Base-by-base conservation (phyloP, 768 basidiomycete species). In the Tylopilus subfusipes region DNA sequence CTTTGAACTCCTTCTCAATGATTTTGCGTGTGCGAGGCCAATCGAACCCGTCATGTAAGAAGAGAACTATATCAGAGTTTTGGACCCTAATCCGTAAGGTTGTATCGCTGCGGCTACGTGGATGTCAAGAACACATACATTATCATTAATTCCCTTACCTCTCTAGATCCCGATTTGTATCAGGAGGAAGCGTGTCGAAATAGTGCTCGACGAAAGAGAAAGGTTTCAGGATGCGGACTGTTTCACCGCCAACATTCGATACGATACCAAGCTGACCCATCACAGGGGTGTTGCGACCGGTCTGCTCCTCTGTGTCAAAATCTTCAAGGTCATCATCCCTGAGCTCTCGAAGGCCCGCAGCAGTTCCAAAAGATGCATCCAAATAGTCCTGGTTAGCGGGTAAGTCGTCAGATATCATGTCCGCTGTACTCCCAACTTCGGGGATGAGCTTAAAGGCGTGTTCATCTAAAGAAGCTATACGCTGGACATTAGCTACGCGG, bases 21-120 rank as follows among this genome's bases (percentile, higher is more conserved):
- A 82, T 82, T 71, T 80, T 86, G 30, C 96, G 85, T 4, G 97
- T 99, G 45, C 78, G 78, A 2, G 67, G 71, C 95, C 97, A 99
- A 67, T 99, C 97, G 63, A 94, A 99, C 2, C 97, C 97, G 53
- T 94, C 92, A 65, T 97, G 90, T 4, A 99, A 78, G 48, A 85
- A 79, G 22, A 98, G 63, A 1, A 79, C 79, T 45, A 89, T 68
- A 59, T 89, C 79, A 50, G 82, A 83, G 40, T 88, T 72, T 40
- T 79, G 75, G 5, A 91, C 62, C 24, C 83, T 78, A 53, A 88
- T 63, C 27, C 73, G 78, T n/a, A 84, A 55, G 24, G 67, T 75
- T 9, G 80, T 79, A 30, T 80, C 78, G 12, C 76, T 78, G 27
- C 68, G 61, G 42, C 80, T 83, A 49, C 5, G 33, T 47, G 34